A percentile compares a stretch with the other conserved stretches of the same genome.
Evolutionary conservation across 257 asterid genomes (phyloP).

Genomic region (Rhazya stricta): DNA sequence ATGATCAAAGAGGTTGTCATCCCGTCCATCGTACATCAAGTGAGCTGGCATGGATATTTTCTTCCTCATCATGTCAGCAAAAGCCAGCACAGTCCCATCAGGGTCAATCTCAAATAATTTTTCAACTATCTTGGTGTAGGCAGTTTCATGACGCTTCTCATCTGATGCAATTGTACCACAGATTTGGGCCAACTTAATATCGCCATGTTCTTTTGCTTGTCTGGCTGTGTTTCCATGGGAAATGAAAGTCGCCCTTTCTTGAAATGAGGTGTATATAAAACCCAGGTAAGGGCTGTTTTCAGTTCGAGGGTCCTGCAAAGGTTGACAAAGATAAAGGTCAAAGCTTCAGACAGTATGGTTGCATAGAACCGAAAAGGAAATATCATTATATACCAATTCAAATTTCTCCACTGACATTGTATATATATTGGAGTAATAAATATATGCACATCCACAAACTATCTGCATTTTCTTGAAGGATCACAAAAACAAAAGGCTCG

Average conservation of each 20-base stretch:
- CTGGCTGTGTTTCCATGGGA: slow-evolving; percentile 84
- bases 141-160: slow-evolving; percentile 83
- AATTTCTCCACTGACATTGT: too few species aligned
- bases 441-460: background rate
- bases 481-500: background rate
- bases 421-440: background rate
- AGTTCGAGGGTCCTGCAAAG: slow-evolving; percentile 61
- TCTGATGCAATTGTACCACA: slow-evolving; percentile 76
- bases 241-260: slow-evolving; percentile 78
- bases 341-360: background rate
- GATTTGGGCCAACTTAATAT: slow-evolving; percentile 64
- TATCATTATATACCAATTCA: background rate
- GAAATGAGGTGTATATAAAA: slow-evolving; percentile 78
- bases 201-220: slow-evolving; percentile 66
- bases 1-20: slow-evolving; percentile 55
- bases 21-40: slow-evolving; percentile 78
- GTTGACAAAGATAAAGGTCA: background rate
- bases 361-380: background rate
- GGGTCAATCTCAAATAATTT: slow-evolving; percentile 78
- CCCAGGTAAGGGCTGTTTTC: slow-evolving; percentile 83
- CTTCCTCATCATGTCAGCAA: slow-evolving; percentile 84
- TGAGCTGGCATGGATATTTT: slow-evolving; percentile 85
- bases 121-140: slow-evolving; percentile 74
- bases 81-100: slow-evolving; percentile 57
- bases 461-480: background rate